These are phyloP conservation scores for Coemansia sp. DNA, from an alignment of 192 early-diverging fungal genomes.

Conservation along the genomic window DNA sequence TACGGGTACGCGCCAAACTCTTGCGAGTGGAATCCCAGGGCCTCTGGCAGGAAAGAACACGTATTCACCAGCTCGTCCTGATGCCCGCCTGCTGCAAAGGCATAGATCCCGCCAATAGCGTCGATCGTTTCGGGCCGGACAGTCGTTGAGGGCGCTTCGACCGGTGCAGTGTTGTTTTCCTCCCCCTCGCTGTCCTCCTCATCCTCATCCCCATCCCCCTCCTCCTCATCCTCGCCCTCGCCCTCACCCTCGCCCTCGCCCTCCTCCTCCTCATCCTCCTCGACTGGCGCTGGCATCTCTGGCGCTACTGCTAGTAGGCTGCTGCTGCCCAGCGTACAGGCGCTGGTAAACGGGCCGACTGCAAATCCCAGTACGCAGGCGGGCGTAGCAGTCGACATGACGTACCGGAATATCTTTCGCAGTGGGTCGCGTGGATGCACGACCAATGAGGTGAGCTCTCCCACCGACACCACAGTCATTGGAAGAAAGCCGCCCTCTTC, in stretches of 20 bases:
- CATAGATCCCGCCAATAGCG: slow-evolving; percentile 63
- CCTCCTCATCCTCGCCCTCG: neutral
- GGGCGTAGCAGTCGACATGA: slow-evolving; percentile 61
- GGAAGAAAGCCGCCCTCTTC: slow-evolving; percentile 12
- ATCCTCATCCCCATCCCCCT: neutral
- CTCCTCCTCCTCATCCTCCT: slow-evolving; percentile 1
- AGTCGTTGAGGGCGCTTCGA: too few relatives aligned
- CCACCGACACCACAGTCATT: slow-evolving; percentile 57
- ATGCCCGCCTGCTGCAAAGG: slow-evolving; percentile 64
- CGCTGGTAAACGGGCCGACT: slow-evolving; percentile 59
- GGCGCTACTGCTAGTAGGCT: neutral
- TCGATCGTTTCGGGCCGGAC: slow-evolving; percentile 17
- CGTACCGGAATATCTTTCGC: slow-evolving; percentile 68
- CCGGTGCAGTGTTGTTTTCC: too few relatives aligned
- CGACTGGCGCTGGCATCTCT: neutral
- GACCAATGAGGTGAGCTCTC: slow-evolving; percentile 66
- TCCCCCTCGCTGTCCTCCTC: slow-evolving; percentile 11
- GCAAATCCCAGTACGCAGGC: slow-evolving; percentile 74
- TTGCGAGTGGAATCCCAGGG: slow-evolving; percentile 78
- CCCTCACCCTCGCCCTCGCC: neutral
- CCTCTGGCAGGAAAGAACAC: slow-evolving; percentile 57
- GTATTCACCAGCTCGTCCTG: slow-evolving; percentile 63
- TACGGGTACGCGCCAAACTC: slow-evolving; percentile 89
- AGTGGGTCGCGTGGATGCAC: slow-evolving; percentile 58
- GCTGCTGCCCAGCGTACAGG: slow-evolving; percentile 36